Conservation (phyloP, 2,329 filamentous ascomycete species). For the Pseudocercospora cruenta region DNA sequence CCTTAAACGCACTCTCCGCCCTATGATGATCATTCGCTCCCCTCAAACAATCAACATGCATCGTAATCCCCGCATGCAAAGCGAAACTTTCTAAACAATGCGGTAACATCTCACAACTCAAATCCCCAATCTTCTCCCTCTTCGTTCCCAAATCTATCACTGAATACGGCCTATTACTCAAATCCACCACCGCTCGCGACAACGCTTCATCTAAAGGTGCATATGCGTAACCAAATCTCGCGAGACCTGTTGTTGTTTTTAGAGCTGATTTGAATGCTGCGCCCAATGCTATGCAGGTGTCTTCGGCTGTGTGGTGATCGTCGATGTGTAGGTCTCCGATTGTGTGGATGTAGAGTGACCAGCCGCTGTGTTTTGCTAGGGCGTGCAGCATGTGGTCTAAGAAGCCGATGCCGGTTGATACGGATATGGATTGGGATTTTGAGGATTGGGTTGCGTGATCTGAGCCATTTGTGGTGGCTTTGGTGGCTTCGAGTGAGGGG, state of each 20-base stretch:
- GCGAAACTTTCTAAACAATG: slow-evolving; percentile 95
- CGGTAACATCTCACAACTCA: slow-evolving; percentile 95
- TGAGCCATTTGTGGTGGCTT: slow-evolving; percentile 64
- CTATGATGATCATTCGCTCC: slow-evolving; percentile 95
- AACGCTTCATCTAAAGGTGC: slow-evolving; percentile 94
- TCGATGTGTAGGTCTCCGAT: slow-evolving; percentile 93
- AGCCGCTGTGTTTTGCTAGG: slow-evolving; percentile 91
- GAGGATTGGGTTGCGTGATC: slow-evolving; percentile 81
- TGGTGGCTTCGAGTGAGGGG: slow-evolving; percentile 28
- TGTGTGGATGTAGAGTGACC: slow-evolving; percentile 82
- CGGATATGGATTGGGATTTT: slow-evolving; percentile 79
- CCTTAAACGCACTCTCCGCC: slow-evolving; percentile 97
- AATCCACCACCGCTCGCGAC: slow-evolving; percentile 88
- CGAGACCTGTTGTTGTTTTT: slow-evolving; percentile 75
- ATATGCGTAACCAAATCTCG: slow-evolving; percentile 89
- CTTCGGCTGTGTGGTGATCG: slow-evolving; percentile 97
- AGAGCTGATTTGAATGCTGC: slow-evolving; percentile 79
- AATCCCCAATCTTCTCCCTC: slow-evolving; percentile 90
- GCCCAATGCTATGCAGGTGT: slow-evolving; percentile 90
- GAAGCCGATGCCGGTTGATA: slow-evolving; percentile 95
- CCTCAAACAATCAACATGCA: slow-evolving; percentile 90
- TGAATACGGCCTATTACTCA: slow-evolving; percentile 86
- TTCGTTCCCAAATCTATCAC: slow-evolving; percentile 82
- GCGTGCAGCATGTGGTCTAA: slow-evolving; percentile 99
- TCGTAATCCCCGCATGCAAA: slow-evolving; percentile 83